Conservation (phyloP, 1,284 basidiomycete genomes). For the Athelia sp. region DNA sequence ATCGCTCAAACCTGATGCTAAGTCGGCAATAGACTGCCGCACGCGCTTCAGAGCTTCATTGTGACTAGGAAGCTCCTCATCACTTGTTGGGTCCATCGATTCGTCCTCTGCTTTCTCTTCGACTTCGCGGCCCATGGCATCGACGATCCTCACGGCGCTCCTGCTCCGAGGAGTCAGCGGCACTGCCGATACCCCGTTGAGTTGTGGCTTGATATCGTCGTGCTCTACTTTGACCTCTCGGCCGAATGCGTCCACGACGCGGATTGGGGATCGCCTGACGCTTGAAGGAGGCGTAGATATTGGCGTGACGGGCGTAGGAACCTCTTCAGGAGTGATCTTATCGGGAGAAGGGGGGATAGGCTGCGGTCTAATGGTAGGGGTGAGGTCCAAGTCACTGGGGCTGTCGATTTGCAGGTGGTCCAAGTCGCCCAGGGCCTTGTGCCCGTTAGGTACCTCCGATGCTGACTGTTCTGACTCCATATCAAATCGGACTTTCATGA, state of each 20-base stretch:
- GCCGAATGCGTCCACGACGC: constrained; percentile 57
- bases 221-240: constrained; percentile 23
- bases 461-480: constrained; percentile 33
- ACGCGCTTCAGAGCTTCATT: constrained; percentile 51
- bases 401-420: constrained; percentile 9
- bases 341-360: background rate
- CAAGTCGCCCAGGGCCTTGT: constrained; percentile 14
- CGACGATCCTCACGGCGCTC: constrained; percentile 52
- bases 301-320: constrained; percentile 15
- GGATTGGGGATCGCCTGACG: constrained; percentile 39
- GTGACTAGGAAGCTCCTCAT: constrained; percentile 34
- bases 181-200: no score
- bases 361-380: background rate
- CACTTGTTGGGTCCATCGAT: constrained; percentile 17
- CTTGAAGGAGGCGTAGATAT: constrained; percentile 26
- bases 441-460: constrained; percentile 26
- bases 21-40: constrained; percentile 47
- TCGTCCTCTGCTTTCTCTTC: constrained; percentile 32
- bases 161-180: constrained; percentile 29
- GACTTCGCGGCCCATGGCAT: constrained; percentile 63
- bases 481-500: constrained; percentile 67
- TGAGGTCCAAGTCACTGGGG: background rate
- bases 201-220: constrained; percentile 12
- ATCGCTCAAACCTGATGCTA: constrained; percentile 50
- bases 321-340: constrained; percentile 6